Evolutionary conservation across 2,329 filamentous ascomycete genomes (phyloP).

Genomic region (Fusarium sp.): DNA sequence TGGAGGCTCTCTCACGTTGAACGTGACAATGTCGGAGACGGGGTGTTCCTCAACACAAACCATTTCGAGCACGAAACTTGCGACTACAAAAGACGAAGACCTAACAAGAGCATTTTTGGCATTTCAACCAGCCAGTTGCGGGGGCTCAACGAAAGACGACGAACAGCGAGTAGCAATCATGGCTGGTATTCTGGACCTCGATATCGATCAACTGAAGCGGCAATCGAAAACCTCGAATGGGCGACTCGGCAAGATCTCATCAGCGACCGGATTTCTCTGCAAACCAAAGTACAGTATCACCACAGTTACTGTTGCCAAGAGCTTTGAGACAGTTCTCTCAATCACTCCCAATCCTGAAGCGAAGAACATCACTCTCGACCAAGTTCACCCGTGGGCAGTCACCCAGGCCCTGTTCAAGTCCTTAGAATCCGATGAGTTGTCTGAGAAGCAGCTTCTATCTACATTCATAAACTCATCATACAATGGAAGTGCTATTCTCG

Average conservation of each 20-base stretch:
- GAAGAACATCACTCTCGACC: constrained; percentile 32
- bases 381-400: constrained; percentile 38
- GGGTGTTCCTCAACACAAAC: constrained; percentile 36
- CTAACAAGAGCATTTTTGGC: constrained; percentile 33
- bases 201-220: constrained; percentile 31
- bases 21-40: constrained; percentile 45
- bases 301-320: constrained; percentile 32
- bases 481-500: constrained; percentile 40
- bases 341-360: constrained; percentile 1
- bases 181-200: constrained; percentile 30
- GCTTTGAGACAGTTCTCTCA: constrained; percentile 28
- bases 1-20: constrained; percentile 38
- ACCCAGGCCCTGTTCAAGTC: constrained; percentile 38
- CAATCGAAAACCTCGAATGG: constrained; percentile 21
- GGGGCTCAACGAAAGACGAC: constrained; percentile 25
- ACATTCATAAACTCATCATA: constrained; percentile 32
- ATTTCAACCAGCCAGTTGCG: constrained; percentile 36
- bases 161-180: constrained; percentile 42
- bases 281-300: constrained; percentile 39
- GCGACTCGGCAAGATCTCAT: constrained; percentile 24
- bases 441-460: constrained; percentile 11
- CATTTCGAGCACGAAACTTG: constrained; percentile 33
- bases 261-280: constrained; percentile 37
- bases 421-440: constrained; percentile 14
- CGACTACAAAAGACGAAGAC: constrained; percentile 13